Conservation (phyloP, 192 early-diverging fungal species). For the Coemansia sp. region DNA sequence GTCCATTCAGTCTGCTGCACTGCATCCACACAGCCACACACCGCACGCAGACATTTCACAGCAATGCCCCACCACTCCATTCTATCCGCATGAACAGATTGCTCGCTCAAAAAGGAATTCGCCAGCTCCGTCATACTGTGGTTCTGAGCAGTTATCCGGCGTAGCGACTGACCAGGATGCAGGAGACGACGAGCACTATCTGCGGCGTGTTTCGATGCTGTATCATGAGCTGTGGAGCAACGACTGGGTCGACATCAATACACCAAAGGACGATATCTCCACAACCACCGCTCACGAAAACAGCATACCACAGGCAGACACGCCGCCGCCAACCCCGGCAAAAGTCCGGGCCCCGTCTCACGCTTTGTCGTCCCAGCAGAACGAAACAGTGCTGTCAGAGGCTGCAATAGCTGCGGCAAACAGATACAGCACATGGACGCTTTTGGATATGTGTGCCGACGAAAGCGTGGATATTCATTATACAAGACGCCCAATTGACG, state of each 20-base stretch:
- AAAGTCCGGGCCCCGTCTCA: not conserved
- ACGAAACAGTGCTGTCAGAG: not conserved
- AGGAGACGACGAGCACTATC: conserved; percentile 41
- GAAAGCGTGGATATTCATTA: not conserved
- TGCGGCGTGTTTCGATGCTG: conserved; percentile 49
- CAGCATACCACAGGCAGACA: not conserved
- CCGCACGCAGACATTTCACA: conserved; percentile 1
- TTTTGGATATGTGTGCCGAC: not conserved
- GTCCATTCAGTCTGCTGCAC: conserved; percentile 9
- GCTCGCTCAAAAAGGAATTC: not conserved
- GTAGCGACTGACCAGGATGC: not conserved
- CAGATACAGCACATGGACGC: conserved; percentile 6
- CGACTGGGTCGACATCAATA: conserved; percentile 44
- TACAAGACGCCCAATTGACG: not conserved
- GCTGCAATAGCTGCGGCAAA: conserved; percentile 5
- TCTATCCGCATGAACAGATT: not conserved
- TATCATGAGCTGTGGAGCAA: conserved; percentile 54
- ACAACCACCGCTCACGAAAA: not conserved
- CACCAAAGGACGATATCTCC: not conserved
- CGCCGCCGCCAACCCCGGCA: conserved; percentile 8
- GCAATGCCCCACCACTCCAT: not conserved
- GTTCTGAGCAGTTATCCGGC: not conserved
- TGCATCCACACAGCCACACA: not conserved
- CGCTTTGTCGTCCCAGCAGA: not conserved
- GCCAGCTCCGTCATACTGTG: conserved; percentile 2